Evolutionary conservation across 495 filamentous ascomycete genomes (phyloP), one percentile per base, ranked within the genome.

Genomic region (Annulohypoxylon moriforme): DNA sequence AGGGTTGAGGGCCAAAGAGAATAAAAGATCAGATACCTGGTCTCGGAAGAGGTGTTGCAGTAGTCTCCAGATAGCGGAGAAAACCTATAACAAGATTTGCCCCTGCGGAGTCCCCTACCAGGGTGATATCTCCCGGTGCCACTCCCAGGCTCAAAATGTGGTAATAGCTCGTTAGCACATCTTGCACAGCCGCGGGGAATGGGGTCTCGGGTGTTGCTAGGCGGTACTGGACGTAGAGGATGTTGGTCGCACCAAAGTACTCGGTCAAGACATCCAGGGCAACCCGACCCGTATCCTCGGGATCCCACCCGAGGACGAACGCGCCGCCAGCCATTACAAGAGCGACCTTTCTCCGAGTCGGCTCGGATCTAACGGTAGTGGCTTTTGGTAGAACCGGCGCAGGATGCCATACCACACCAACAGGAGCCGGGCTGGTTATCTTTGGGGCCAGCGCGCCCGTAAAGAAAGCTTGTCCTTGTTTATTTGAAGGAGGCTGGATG

Each of bases 161-260:
- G 25, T 36, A 33, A 25, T 75, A 75, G 4, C 64, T 60, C 11
- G 65, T 75, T 1, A 75, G 13, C 14, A 66, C 5, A 22, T 75
- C 72, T 34, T 75, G 68, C 8, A 75, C 1, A 14, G 61, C 56
- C 11, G 61, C 68, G 8, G 72, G 72, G 18, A 75, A 75, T 0
- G 61, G 60, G 3, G 61, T 69, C 13, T 24, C 27, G 11, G 44
- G 14, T 16, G 52, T 20, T 0, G 52, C 33, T 16, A 55, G 4
- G 10, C 72, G 68, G 22, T 75, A 75, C 27, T 71, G 72, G 1
- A 42, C 64, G 46, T 52, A 56, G n/a, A 75, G 47, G 6, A 36
- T 53, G 14, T 25, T 38, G 1, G 55, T 59, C 3, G 60, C 56
- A 8, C 57, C 60, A 3, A 65, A 14, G 18, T 52, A 25, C n/a